Base-by-base conservation (phyloP, 2,329 filamentous ascomycete species). In the Sporothrix variecibatus region DNA sequence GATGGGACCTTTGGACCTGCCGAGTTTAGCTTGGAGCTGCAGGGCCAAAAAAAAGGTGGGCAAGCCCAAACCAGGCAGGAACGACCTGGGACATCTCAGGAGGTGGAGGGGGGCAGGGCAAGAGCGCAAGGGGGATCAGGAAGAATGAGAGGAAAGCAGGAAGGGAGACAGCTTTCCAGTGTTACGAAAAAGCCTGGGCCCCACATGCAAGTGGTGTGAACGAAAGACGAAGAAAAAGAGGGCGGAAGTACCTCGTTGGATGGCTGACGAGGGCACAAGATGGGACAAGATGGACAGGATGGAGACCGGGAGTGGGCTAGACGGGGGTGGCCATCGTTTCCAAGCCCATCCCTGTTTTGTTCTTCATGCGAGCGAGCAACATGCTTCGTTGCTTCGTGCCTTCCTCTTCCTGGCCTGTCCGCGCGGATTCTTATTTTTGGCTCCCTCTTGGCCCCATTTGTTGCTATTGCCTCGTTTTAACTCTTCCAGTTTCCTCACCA, bases 341-440 rank as follows among this genome's bases (percentile, higher is more conserved):
- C 38, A 67, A 28, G 62, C 38, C 62, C 62, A 46, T 67, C 62
- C 62, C 62, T 67, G 38, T 46, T 46, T 67, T 64, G 58, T n/a
- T 34, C 28, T 12, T 46, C 23, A 46, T 46, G 34, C 34, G 34
- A 34, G 40, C 40, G 40, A 43, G 40, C 40, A 43, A 43, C 38
- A 43, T 43, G 38, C 38, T 46, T 67, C 23, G 62, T 46, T 43
- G 38, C 38, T 46, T 67, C 23, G 62, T 46, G 23, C 23, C 43
- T 38, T 2, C 20, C 60, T 40, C 43, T 38, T 2, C 20, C 60
- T 40, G 34, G 56, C 56, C 56, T 34, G 56, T 65, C 38, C 60
- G 60, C 60, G 60, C 60, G 34, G 38, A 23, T 65, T 65, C 60
- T 65, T 65, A 60, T 65, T 65, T 60, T 65, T 65, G 60, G 60